These are phyloP conservation scores for Leccinum barrowsii DNA, from an alignment of 768 basidiomycete species.

Conservation along the genomic window DNA sequence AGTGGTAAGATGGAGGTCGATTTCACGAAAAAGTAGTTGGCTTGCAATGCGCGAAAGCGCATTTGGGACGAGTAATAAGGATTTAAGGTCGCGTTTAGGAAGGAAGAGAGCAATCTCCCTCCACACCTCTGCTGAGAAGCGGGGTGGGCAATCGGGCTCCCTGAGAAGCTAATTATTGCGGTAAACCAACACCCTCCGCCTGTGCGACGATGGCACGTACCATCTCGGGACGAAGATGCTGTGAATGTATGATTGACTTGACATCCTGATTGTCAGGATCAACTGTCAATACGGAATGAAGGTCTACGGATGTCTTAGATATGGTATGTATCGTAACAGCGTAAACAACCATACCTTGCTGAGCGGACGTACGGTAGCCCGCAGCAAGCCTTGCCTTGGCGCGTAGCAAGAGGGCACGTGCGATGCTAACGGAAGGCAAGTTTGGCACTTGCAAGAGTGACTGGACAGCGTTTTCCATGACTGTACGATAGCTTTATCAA, in stretches of 20 bases:
- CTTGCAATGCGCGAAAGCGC: constrained; percentile 65
- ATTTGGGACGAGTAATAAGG: constrained; percentile 62
- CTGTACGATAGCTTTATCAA: constrained; percentile 45
- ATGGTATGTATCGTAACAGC: background rate
- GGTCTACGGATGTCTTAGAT: constrained; percentile 40
- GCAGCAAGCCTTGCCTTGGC: constrained; percentile 61
- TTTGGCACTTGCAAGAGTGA: constrained; percentile 60
- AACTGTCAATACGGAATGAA: constrained; percentile 57
- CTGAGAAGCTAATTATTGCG: constrained; percentile 23
- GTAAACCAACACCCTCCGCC: constrained; percentile 1
- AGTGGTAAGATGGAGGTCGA: constrained; percentile 60
- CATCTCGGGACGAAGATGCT: constrained; percentile 52
- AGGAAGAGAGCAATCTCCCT: constrained; percentile 61
- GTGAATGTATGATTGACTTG: constrained; percentile 54
- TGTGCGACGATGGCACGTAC: constrained; percentile 27
- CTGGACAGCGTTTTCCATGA: constrained; percentile 74
- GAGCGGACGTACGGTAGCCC: constrained; percentile 57
- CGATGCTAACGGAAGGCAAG: constrained; percentile 47
- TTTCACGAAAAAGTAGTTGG: constrained; percentile 59
- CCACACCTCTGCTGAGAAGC: constrained; percentile 71
- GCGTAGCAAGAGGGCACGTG: constrained; percentile 61
- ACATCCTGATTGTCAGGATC: constrained; percentile 74
- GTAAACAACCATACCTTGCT: constrained; percentile 47
- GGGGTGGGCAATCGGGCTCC: constrained; percentile 44
- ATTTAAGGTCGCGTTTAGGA: constrained; percentile 61